Base-by-base conservation (phyloP, 805 yeast genomes). In the Ogataea parapolymorpha region DNA sequence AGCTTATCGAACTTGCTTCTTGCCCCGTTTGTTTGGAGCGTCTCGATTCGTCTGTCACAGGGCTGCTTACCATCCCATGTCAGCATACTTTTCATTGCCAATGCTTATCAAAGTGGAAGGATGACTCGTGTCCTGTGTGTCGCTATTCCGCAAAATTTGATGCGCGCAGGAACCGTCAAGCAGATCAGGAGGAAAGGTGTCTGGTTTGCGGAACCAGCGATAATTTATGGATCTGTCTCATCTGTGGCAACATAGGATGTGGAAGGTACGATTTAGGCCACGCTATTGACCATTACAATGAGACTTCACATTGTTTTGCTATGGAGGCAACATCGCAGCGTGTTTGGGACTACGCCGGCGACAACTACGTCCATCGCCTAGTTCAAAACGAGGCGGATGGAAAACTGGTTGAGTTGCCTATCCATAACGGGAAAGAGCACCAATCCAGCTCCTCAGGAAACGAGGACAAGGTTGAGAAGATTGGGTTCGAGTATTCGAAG, bases 331-430 rank as follows among this genome's bases (percentile, higher is more conserved):
- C 71, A 9, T 77, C 95, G 0, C 93, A 89, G 46, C 69, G 97
- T 29, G 95, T 89, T 1, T 89, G 97, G 97, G 96, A 89, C 59
- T 89, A 89, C 59, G 89, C 90, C 0, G 90, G 90, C 2, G 97
- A 89, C 58, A 80, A 79, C 49, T 89, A 89, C 59, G 96, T 89
- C 8, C 97, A 89, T 61, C 63, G 97, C 36, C 65, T 89, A 31
- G 74, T 89, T 4, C 87, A 89, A 46, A 88, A 86, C 61, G 90
- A 85, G 58, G 72, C 82, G 0, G 96, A 89, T 58, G 97, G 97
- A 0, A 90, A 90, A 53, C 63, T 90, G 24, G 95, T 89, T 3
- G 97, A 89, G 59, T 68, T 88, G 11, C 77, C 79, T 5, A 54
- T 72, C 11, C 49, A 58, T 6, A 58, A 54, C 28, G 56, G 51